Evolutionary conservation across 495 filamentous ascomycete species (phyloP).

Genomic region (Lophium mytilinum): DNA sequence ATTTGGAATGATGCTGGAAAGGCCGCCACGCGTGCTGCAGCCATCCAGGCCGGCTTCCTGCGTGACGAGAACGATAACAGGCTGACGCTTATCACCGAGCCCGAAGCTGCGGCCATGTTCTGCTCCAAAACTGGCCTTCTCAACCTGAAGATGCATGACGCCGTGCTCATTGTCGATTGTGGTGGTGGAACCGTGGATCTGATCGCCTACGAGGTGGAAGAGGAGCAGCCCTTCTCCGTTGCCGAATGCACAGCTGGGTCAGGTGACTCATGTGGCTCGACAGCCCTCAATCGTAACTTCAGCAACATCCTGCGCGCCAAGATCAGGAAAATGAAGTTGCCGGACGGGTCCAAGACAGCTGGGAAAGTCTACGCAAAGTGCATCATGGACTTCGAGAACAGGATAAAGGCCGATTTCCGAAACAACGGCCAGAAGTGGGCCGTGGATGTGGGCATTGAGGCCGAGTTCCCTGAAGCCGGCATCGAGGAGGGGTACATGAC

Average conservation of each 20-base stretch:
- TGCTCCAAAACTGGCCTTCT: slow-evolving; percentile 66
- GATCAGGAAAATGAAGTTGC: slow-evolving; percentile 71
- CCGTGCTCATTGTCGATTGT: slow-evolving; percentile 67
- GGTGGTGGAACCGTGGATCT: slow-evolving; percentile 69
- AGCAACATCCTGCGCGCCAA: slow-evolving; percentile 67
- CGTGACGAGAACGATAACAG: slow-evolving; percentile 69
- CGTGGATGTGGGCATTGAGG: slow-evolving; percentile 68
- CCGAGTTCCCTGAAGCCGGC: slow-evolving; percentile 66
- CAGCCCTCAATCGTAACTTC: slow-evolving; percentile 66
- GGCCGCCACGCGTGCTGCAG: slow-evolving; percentile 61
- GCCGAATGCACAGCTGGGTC: slow-evolving; percentile 69
- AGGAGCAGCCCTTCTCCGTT: slow-evolving; percentile 66
- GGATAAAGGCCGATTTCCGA: slow-evolving; percentile 73
- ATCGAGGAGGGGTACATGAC: slow-evolving; percentile 76
- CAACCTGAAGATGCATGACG: slow-evolving; percentile 66
- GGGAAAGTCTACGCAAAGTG: slow-evolving; percentile 70
- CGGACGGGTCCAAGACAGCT: slow-evolving; percentile 65
- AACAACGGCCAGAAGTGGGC: slow-evolving; percentile 75
- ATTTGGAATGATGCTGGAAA: slow-evolving; percentile 74
- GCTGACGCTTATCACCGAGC: slow-evolving; percentile 62
- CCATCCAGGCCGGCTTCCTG: slow-evolving; percentile 67
- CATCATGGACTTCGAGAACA: slow-evolving; percentile 75
- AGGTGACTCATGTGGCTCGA: slow-evolving; percentile 67
- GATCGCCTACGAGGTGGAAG: slow-evolving; percentile 70
- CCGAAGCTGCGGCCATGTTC: slow-evolving; percentile 65